Evolutionary conservation across 1,284 basidiomycete species (phyloP), one percentile per base, ranked within the genome.

Genomic region (Leccinum solheimii): DNA sequence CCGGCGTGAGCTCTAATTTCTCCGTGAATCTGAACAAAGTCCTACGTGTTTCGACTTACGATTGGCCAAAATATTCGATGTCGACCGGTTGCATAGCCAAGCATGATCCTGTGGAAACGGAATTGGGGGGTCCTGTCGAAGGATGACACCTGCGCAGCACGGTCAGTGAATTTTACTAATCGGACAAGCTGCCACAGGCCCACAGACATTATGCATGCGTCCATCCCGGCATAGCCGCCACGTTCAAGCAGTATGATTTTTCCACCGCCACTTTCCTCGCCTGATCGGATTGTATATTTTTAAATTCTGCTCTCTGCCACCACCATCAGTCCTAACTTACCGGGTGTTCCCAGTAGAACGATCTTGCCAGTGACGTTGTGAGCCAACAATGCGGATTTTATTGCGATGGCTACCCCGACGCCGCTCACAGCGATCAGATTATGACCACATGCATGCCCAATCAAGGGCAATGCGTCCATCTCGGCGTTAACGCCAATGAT

Each of bases 361-460:
- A 96, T 80, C 58, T 81, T 90, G 2, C 92, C 94, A 2, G 86
- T 69, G 43, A 92, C 80, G 66, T 86, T 75, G 67, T 88, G 83
- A 61, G 84, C 79, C 71, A 85, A 76, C 68, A 95, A 74, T 6
- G 88, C 88, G 32, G 82, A 80, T 68, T 88, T 90, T 57, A 92
- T 78, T 5, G 86, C 88, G 56, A 93, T 75, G 8, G 92, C 87
- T 14, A 91, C 83, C 11, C 88, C 93, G 23, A 93, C 85, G 27
- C 93, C 94, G 57, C 86, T 83, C 61, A 91, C 86, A 34, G 92
- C 92, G 62, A 95, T 95, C 59, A 95, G 80, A 72, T 94, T 94
- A 72, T 95, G 92, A 0, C 92, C 92, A 69, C 93, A 95, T 0
- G 89, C 93, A 73, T 94, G 87, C 5, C 87, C 87, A 56, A 89